Percentiles rank a stretch among this genome's conserved stretches.
These are phyloP conservation scores for Cyberlindnera samutprakarnensis DNA, from an alignment of 805 yeast species.

Conservation along the genomic window DNA sequence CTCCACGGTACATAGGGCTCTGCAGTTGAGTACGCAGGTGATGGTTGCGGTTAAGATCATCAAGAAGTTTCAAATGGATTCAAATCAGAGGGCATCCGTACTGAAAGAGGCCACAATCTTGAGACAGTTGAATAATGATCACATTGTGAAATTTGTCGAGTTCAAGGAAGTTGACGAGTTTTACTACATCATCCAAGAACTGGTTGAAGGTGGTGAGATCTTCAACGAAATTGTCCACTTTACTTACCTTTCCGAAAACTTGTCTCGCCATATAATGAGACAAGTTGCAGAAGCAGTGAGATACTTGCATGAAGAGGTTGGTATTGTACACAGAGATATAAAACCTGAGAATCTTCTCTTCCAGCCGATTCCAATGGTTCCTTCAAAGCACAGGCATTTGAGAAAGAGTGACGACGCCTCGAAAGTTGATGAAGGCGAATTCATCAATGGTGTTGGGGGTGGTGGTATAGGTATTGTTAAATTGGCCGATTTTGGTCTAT, in stretches of 20 bases:
- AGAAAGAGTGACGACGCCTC: conserved; percentile 48
- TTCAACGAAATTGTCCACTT: conserved; percentile 67
- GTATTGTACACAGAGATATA: conserved; percentile 92
- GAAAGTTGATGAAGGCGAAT: conserved; percentile 57
- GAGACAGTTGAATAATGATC: conserved; percentile 50
- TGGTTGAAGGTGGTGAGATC: conserved; percentile 55
- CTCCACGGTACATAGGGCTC: conserved; percentile 73
- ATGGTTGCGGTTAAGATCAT: conserved; percentile 72
- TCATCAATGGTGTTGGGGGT: conserved; percentile 45
- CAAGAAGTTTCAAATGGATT: conserved; percentile 36
- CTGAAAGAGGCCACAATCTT: conserved; percentile 30
- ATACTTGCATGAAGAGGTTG: conserved; percentile 84
- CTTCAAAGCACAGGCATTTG: conserved; percentile 11
- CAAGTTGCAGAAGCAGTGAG: conserved; percentile 84
- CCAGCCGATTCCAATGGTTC: conserved; percentile 32
- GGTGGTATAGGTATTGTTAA: conserved; percentile 60
- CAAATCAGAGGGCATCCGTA: conserved; percentile 35
- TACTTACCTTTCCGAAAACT: conserved; percentile 49
- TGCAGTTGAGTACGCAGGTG: conserved; percentile 34
- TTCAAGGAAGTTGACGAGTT: conserved; percentile 50
- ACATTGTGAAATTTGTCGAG: conserved; percentile 50
- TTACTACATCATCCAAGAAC: conserved; percentile 61
- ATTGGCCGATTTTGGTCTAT: conserved; percentile 64
- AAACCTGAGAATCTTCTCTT: conserved; percentile 90
- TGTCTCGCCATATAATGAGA: conserved; percentile 51